These are phyloP conservation scores for Viola pubescens DNA, from an alignment of 441 rosid genomes.

Conservation along the genomic window DNA sequence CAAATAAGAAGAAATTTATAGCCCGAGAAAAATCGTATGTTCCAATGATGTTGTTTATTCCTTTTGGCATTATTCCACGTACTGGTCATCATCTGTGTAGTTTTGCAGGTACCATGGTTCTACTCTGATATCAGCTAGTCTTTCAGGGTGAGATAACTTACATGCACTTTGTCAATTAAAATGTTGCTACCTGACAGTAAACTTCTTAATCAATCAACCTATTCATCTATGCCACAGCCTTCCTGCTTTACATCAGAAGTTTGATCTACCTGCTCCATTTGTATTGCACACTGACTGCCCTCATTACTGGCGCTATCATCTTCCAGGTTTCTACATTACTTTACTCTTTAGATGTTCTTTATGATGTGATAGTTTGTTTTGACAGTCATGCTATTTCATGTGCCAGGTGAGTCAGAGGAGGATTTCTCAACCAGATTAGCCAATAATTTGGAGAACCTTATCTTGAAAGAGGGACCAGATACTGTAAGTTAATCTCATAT, in stretches of 20 bases:
- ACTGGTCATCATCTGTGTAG: constrained; percentile 15
- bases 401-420: constrained; percentile 86
- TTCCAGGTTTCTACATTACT: constrained; percentile 46
- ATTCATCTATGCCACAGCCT: constrained; percentile 38
- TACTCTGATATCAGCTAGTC: constrained; percentile 87
- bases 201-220: constrained; percentile 8
- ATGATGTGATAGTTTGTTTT: constrained; percentile 6
- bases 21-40: constrained; percentile 71
- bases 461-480: constrained; percentile 95
- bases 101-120: constrained; percentile 88
- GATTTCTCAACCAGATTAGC: constrained; percentile 92
- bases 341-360: constrained; percentile 7
- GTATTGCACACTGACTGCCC: constrained; percentile 94
- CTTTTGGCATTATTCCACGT: constrained; percentile 8
- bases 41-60: not conserved
- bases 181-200: constrained; percentile 5
- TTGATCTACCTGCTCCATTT: constrained; percentile 96
- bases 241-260: constrained; percentile 82
- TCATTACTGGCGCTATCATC: constrained; percentile 96
- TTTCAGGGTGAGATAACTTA: constrained; percentile 59
- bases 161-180: not conserved
- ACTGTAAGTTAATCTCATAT: constrained; percentile 40
- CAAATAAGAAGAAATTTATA: constrained; percentile 74
- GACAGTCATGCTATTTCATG: constrained; percentile 13
- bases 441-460: constrained; percentile 73